Conservation (phyloP, 2,329 filamentous ascomycete genomes). For the Cercospora nicotianae region DNA sequence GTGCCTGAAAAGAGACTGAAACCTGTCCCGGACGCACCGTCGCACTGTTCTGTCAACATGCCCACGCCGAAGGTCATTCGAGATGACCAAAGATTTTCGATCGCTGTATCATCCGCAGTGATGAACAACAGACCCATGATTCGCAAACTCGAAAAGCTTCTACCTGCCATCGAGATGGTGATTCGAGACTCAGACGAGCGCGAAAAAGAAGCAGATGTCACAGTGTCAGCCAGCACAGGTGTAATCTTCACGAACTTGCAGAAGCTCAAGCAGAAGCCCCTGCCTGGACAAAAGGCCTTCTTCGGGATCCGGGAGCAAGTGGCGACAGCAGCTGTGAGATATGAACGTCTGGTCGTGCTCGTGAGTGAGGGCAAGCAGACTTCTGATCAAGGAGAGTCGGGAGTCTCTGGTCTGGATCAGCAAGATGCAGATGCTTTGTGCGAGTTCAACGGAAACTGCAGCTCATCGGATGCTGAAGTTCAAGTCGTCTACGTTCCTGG, state of each 20-base stretch:
- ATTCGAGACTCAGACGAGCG: constrained; percentile 53
- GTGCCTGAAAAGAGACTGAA: neutral
- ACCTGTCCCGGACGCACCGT: neutral
- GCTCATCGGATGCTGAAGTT: constrained; percentile 43
- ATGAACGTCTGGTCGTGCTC: constrained; percentile 68
- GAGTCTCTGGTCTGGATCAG: constrained; percentile 33
- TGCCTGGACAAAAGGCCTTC: constrained; percentile 59
- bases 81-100: neutral
- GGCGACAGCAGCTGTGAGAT: constrained; percentile 55
- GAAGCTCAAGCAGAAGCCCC: constrained; percentile 67
- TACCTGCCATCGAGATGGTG: constrained; percentile 55
- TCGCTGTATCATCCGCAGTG: neutral
- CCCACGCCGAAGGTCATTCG: neutral
- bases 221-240: constrained; percentile 67
- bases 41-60: neutral
- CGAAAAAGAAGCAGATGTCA: constrained; percentile 66
- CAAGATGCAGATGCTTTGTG: constrained; percentile 38
- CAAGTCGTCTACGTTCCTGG: constrained; percentile 43
- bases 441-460: constrained; percentile 47
- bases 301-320: constrained; percentile 58
- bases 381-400: constrained; percentile 31
- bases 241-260: constrained; percentile 71
- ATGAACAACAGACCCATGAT: constrained; percentile 31
- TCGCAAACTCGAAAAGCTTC: constrained; percentile 51
- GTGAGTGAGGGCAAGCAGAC: constrained; percentile 48